Evolutionary conservation across 176 grass and related monocot genomes (phyloP), one percentile per base, ranked within the genome.

Genomic region (Chrysopogon serrulatus): DNA sequence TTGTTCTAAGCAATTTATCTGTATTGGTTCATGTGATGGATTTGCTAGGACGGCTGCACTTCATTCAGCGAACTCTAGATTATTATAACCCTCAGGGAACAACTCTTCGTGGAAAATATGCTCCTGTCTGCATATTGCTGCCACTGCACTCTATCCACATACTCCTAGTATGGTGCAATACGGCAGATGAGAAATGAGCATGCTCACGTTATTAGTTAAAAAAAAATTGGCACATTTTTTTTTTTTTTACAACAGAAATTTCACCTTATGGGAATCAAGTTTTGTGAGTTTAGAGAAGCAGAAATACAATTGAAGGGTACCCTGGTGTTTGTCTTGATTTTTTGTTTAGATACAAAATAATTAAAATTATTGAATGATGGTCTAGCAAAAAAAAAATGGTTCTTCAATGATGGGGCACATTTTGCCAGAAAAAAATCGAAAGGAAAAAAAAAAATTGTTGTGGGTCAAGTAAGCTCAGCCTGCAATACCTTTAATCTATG

Each of bases 291-390:
- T 63, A 63, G 26, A 34, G 40, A 65, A 45, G 77, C 6, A 2
- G 49, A 23, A 54, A 23, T 23, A 54, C 49, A 54, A 54, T 8
- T n/a, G n/a, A 54, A 54, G 19, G 19, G 19, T 54, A 54, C 10
- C 49, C 49, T 23, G 18, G 49, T 78, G 40, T 62, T 62, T 42
- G 76, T 24, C 57, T 33, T 7, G 0, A 45, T 23, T 7, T 51
- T 68, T 68, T 31, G 30, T 31, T 70, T 37, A 27, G 21, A 39
- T 5, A 10, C 24, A 76, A 67, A 80, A 37, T 78, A 42, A 39
- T 65, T 51, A 37, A 87, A 87, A 44, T 51, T 40, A 44, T 32
- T 37, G 43, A 69, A 79, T 91, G 17, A 51, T 64, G 37, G 54
- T 9, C 19, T 53, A 23, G 19, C 19, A 41, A 10, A 41, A 23